Conservation (phyloP, 2,329 filamentous ascomycete genomes). For the Didymella pinodella region DNA sequence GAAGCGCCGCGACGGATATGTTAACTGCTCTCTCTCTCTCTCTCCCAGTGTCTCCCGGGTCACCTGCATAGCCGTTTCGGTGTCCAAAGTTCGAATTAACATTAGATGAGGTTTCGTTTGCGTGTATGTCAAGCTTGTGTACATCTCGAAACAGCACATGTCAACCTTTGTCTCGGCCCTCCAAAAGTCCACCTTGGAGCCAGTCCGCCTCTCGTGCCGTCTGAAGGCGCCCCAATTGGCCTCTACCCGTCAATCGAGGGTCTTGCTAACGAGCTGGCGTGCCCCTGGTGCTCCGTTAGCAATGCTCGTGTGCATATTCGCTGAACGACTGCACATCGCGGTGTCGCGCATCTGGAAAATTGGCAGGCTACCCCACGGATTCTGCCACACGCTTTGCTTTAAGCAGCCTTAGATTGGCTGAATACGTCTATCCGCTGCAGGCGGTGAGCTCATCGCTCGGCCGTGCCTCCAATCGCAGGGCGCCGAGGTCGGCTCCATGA, state of each 20-base stretch:
- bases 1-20: slow-evolving; percentile 36
- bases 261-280: slow-evolving; percentile 16
- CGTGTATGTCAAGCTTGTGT: slow-evolving; percentile 22
- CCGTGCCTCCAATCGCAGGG: slow-evolving; percentile 34
- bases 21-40: slow-evolving; percentile 28
- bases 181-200: slow-evolving; percentile 29
- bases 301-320: slow-evolving; percentile 32
- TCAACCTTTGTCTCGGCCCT: slow-evolving; percentile 26
- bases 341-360: slow-evolving; percentile 43
- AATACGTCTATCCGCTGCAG: slow-evolving; percentile 27
- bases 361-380: slow-evolving; percentile 49
- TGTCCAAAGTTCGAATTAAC: slow-evolving; percentile 27
- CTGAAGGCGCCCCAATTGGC: slow-evolving; percentile 26
- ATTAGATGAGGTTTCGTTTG: slow-evolving; percentile 32
- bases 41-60: slow-evolving; percentile 27
- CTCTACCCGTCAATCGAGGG: slow-evolving; percentile 6
- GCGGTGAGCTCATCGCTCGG: slow-evolving; percentile 36
- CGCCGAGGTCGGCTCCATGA: slow-evolving; percentile 42
- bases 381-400: slow-evolving; percentile 43
- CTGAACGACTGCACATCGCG: slow-evolving; percentile 28
- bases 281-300: slow-evolving; percentile 22
- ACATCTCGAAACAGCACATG: slow-evolving; percentile 30
- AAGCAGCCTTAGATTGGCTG: slow-evolving; percentile 30
- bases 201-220: slow-evolving; percentile 17
- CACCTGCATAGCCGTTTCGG: slow-evolving; percentile 28